Conservation (phyloP, 78 protist genomes). For the Dictyostelium firmibasis region DNA sequence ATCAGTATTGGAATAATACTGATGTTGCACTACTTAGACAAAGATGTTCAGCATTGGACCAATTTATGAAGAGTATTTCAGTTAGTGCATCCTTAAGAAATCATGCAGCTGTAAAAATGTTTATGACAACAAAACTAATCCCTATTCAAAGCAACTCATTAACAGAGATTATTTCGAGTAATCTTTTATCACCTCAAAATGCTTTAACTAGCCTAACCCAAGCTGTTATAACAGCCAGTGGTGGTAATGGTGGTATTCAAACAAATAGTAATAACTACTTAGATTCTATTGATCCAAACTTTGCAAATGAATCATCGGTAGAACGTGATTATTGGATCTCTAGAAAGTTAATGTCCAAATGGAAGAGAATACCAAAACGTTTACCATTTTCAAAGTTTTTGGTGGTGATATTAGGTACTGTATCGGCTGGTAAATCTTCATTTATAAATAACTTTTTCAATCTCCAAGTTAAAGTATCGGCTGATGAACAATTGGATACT, state of each 20-base stretch:
- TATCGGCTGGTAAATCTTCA: constrained; percentile 68
- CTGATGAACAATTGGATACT: constrained; percentile 74
- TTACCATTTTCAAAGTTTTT: constrained; percentile 76
- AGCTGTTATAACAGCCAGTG: background rate
- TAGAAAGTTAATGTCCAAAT: constrained; percentile 64
- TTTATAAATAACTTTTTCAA: constrained; percentile 74
- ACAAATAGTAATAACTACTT: background rate
- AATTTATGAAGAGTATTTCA: constrained; percentile 39
- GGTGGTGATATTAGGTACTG: constrained; percentile 72
- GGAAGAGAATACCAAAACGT: constrained; percentile 67
- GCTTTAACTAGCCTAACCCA: background rate
- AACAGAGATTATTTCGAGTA: constrained; percentile 20
- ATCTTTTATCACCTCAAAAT: background rate
- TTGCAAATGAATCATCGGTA: constrained; percentile 13
- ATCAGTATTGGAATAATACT: constrained; percentile 69
- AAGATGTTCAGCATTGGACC: constrained; percentile 61
- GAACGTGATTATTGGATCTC: constrained; percentile 77
- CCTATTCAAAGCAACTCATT: background rate
- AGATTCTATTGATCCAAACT: background rate
- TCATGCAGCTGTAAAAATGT: constrained; percentile 20
- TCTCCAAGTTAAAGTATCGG: constrained; percentile 49
- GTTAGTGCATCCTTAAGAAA: constrained; percentile 6
- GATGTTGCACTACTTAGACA: constrained; percentile 26
- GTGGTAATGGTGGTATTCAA: background rate
- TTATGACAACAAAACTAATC: background rate